phyloP scores from a whole-genome alignment of 768 basidiomycete species.

The Hemileccinum rubropunctum region DNA sequence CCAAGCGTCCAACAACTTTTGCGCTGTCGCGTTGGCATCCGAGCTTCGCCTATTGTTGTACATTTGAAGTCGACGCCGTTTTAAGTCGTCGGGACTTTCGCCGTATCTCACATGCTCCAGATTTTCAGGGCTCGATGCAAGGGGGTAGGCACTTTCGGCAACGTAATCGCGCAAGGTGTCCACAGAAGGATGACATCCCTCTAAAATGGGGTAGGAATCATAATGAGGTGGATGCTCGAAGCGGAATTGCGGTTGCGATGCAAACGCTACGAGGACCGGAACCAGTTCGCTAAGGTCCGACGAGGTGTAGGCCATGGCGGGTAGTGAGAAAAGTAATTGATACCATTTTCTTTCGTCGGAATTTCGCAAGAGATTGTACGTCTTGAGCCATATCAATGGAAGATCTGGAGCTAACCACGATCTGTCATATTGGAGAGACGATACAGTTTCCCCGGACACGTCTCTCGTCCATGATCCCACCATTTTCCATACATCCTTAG shows the following conservation, averaged over 20 bases:
- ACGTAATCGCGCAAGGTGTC: neutral
- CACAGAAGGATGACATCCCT: neutral
- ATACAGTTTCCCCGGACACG: neutral
- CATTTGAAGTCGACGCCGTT: no score
- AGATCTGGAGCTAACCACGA: no score
- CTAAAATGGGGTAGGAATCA: conserved; percentile 2
- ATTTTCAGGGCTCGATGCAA: conserved; percentile 4
- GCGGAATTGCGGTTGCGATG: conserved; percentile 10
- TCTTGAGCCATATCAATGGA: no score
- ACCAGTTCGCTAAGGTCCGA: conserved; percentile 10
- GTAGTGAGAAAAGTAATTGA: conserved; percentile 26
- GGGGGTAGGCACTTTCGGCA: neutral
- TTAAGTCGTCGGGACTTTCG: no score
- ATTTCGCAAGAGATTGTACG: no score
- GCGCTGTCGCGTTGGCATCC: no score
- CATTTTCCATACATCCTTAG: neutral
- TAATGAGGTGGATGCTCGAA: conserved; percentile 9
- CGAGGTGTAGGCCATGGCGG: conserved; percentile 27
- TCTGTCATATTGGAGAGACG: conserved; percentile 17
- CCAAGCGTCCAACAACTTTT: conserved; percentile 10
- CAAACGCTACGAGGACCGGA: conserved; percentile 30
- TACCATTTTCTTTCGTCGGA: conserved; percentile 4
- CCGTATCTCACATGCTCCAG: no score
- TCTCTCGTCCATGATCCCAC: conserved; percentile 5
- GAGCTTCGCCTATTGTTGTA: no score